Evolutionary conservation across 2,329 filamentous ascomycete genomes (phyloP).

Genomic region (Dactylellina parvicollis): DNA sequence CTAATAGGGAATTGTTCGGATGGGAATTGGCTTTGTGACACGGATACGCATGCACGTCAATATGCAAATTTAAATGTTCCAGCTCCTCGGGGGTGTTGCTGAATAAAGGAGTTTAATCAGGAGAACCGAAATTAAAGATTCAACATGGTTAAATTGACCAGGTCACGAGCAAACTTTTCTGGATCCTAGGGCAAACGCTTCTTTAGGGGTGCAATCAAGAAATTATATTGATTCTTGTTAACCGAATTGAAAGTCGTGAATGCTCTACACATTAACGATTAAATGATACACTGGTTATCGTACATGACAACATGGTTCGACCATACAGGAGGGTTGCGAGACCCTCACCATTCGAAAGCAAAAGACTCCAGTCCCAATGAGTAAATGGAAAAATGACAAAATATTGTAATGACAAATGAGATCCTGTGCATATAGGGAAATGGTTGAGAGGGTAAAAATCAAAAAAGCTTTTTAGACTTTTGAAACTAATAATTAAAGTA

Average conservation of each 20-base stretch:
- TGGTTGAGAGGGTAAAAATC: neutral
- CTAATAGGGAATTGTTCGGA: no score
- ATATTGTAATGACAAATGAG: neutral
- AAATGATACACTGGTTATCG: conserved; percentile 29
- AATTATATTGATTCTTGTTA: conserved; percentile 2
- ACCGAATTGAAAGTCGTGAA: conserved; percentile 41
- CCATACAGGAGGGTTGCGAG: neutral
- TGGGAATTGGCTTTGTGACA: no score
- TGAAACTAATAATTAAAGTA: conserved; percentile 14
- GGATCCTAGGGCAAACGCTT: neutral
- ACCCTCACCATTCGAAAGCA: conserved; percentile 30
- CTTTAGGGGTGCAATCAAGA: neutral
- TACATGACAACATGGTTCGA: conserved; percentile 37
- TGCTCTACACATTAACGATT: conserved; percentile 47
- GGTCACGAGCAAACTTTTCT: conserved; percentile 9
- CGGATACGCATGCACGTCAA: no score
- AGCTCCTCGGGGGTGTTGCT: no score
- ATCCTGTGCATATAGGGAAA: neutral
- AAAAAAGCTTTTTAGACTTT: conserved; percentile 11
- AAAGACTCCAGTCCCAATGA: conserved; percentile 51
- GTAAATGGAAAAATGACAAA: neutral
- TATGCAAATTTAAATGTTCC: no score
- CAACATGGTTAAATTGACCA: neutral
- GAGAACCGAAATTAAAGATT: no score
- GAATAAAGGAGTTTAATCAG: no score